Evolutionary conservation across 1,139 yeast genomes (phyloP).

Genomic region (Blastobotrys serpentis): DNA sequence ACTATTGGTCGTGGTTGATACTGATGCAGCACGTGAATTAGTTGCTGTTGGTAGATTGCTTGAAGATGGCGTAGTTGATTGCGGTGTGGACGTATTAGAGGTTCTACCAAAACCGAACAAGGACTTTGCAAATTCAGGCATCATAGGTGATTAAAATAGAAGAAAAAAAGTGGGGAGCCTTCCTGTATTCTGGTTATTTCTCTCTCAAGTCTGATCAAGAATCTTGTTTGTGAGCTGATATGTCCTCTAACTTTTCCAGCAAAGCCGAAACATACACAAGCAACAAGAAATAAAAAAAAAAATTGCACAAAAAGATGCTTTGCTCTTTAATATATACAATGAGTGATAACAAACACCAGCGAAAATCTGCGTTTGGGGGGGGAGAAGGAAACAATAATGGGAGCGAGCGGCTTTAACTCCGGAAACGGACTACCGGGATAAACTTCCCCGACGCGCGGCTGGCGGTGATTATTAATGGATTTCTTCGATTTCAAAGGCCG

Average conservation of each 20-base stretch:
- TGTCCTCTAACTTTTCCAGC: not conserved
- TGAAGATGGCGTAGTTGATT: conserved; percentile 13
- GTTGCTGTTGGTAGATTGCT: conserved; percentile 18
- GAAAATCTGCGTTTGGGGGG: conserved; percentile 4
- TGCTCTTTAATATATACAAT: not conserved
- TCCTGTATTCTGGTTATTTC: not conserved
- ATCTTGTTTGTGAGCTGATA: not conserved
- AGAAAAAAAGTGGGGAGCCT: not conserved
- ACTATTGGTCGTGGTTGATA: conserved; percentile 7
- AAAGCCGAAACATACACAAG: not conserved
- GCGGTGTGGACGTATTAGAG: not conserved
- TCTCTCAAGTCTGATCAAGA: not conserved
- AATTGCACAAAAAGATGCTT: not conserved
- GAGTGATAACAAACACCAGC: conserved; percentile 1
- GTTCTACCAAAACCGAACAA: conserved; percentile 29
- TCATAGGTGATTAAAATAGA: conserved; percentile 17
- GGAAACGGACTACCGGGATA: not conserved
- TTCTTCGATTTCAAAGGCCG: too few relatives aligned
- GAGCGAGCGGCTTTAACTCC: too few relatives aligned
- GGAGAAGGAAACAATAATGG: too few relatives aligned
- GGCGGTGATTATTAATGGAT: not conserved
- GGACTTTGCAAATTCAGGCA: conserved; percentile 36
- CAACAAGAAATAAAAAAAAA: not conserved
- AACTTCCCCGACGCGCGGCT: conserved; percentile 2
- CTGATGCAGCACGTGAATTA: conserved; percentile 19